Base-by-base conservation (phyloP, 2,329 filamentous ascomycete genomes). In the Aspergillus brunneoviolaceus region DNA sequence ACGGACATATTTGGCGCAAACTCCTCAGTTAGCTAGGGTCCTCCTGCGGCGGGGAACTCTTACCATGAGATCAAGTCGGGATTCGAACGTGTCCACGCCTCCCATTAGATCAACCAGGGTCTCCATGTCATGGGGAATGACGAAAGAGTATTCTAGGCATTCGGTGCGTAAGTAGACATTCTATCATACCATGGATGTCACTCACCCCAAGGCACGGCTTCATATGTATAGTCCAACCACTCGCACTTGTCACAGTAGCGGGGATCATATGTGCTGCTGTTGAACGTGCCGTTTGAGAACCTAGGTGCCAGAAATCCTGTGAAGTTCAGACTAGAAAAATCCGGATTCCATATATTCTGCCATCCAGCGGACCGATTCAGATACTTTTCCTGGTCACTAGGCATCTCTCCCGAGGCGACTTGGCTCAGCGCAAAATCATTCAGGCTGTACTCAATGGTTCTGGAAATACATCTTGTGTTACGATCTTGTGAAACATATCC, bases 311-410 rank as follows among this genome's bases (percentile, higher is more conserved):
- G 74, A 64, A 77, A 67, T 57, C 76, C 75, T 0, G 77, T 81
- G 71, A 88, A 89, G 7, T 81, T 82, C 0, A 88, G 78, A 0
- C 84, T 84, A 3, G 77, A 77, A 27, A 85, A 81, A 47, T 83
- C 72, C 0, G 80, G 70, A 69, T 90, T 85, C 87, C 87, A 91
- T 61, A 90, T 87, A 67, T 88, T 89, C 29, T 85, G 82, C 89
- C 89, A 91, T 62, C 89, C 87, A n/a, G 82, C 80, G 1, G 86
- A 88, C 12, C 88, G 82, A 48, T 82, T 77, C 16, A 89, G 77
- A 67, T 90, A 90, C 54, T 80, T 86, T 3, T 76, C 65, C 10
- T 75, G 73, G 23, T 76, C 79, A 14, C 72, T 73, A 0, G 76
- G 77, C 54, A 82, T 82, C 21, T 87, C 83, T 0, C 74, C 76